Conservation (phyloP, 2,329 filamentous ascomycete genomes). For the Diplodia intermedia region DNA sequence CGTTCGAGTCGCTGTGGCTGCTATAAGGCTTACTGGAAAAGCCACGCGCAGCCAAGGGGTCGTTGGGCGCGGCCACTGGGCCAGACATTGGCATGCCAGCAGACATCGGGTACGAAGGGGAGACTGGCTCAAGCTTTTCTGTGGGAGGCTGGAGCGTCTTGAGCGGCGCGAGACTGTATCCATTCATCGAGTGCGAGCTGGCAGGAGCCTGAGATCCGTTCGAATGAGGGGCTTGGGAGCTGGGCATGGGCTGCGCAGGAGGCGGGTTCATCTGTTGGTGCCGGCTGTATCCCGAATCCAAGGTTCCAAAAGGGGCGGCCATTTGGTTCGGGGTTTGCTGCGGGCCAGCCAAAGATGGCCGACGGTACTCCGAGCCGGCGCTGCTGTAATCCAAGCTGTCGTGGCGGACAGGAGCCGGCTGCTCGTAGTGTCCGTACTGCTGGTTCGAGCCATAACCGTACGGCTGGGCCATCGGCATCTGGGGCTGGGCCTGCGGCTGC, state of each 20-base stretch:
- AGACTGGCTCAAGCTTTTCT: constrained; percentile 52
- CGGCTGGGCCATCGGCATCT: constrained; percentile 48
- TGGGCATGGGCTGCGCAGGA: constrained; percentile 41
- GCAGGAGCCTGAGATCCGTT: constrained; percentile 28
- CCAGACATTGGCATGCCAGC: constrained; percentile 36
- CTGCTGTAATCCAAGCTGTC: constrained; percentile 50
- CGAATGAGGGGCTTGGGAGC: constrained; percentile 43
- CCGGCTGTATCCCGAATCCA: constrained; percentile 47
- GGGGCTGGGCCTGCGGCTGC: constrained; percentile 43
- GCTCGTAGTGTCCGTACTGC: constrained; percentile 49
- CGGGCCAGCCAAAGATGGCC: constrained; percentile 47
- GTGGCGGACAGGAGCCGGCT: constrained; percentile 45
- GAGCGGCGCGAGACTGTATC: constrained; percentile 52
- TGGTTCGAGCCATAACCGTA: constrained; percentile 50
- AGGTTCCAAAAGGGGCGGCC: constrained; percentile 44
- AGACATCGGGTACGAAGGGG: constrained; percentile 52
- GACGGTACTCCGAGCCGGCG: constrained; percentile 49
- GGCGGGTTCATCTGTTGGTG: constrained; percentile 44
- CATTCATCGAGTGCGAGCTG: constrained; percentile 40
- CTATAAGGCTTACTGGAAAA: constrained; percentile 38
- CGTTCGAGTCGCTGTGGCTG: constrained; percentile 19
- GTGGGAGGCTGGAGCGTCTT: constrained; percentile 48
- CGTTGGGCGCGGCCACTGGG: constrained; percentile 17
- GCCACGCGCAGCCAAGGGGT: constrained; percentile 32
- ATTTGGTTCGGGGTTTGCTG: constrained; percentile 42